These are phyloP conservation scores for Retiboletus fuscus DNA, from an alignment of 1,284 basidiomycete genomes.

Conservation along the genomic window DNA sequence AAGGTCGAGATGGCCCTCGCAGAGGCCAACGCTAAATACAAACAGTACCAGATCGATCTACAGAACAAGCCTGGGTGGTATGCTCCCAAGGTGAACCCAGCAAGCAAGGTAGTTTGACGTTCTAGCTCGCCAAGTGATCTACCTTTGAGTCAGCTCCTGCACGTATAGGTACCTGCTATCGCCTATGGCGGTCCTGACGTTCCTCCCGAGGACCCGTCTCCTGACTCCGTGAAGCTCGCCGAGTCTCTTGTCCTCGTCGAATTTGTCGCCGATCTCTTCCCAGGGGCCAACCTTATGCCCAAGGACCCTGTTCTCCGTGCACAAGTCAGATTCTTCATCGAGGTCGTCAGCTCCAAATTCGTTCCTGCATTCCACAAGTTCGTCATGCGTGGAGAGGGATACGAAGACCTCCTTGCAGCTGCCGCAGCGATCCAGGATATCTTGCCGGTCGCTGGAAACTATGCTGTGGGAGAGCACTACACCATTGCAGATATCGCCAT, in stretches of 20 bases:
- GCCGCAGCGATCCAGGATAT: constrained; percentile 58
- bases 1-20: constrained; percentile 69
- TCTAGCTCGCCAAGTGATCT: not conserved
- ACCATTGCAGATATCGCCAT: constrained; percentile 49
- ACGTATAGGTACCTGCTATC: constrained; percentile 56
- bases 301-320: constrained; percentile 58
- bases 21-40: constrained; percentile 63
- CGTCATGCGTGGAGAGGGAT: constrained; percentile 54
- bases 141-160: not conserved
- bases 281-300: constrained; percentile 55
- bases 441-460: constrained; percentile 54
- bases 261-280: constrained; percentile 59
- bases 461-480: constrained; percentile 59
- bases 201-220: constrained; percentile 54
- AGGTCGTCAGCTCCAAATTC: constrained; percentile 55
- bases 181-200: constrained; percentile 59
- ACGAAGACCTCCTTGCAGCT: constrained; percentile 54
- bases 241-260: constrained; percentile 62
- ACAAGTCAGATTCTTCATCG: constrained; percentile 57
- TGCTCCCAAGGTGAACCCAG: constrained; percentile 69
- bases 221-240: constrained; percentile 57
- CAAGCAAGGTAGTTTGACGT: constrained; percentile 61
- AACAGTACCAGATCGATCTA: constrained; percentile 66
- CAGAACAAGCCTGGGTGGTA: constrained; percentile 76
- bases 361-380: constrained; percentile 53